Conservation (phyloP, 2,329 filamentous ascomycete genomes). For the Pochonia chlamydosporia region DNA sequence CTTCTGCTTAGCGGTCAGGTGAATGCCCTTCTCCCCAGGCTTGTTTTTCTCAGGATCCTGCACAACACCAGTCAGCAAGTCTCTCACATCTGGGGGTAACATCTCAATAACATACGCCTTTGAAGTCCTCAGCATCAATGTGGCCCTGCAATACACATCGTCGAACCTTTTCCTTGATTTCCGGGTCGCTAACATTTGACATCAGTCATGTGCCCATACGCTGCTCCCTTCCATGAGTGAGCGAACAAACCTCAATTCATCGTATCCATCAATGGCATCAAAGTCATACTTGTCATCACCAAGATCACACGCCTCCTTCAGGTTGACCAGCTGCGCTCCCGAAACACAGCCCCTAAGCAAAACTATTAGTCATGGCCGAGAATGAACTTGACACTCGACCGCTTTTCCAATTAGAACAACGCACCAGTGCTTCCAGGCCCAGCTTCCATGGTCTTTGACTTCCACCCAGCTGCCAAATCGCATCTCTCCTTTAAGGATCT, state of each 20-base stretch:
- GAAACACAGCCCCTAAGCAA: constrained; percentile 77
- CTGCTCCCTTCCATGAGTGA: background rate
- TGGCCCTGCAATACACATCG: constrained; percentile 70
- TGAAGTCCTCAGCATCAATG: constrained; percentile 82
- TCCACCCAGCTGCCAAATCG: constrained; percentile 71
- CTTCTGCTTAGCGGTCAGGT: constrained; percentile 33
- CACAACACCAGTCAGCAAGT: background rate
- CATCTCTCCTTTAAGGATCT: constrained; percentile 74
- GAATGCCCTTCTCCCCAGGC: constrained; percentile 61
- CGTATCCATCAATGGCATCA: constrained; percentile 71
- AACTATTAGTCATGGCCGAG: background rate
- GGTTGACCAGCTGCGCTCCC: constrained; percentile 62
- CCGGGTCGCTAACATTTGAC: constrained; percentile 37
- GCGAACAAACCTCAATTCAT: constrained; percentile 56
- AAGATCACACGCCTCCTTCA: constrained; percentile 50
- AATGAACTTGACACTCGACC: too few species aligned
- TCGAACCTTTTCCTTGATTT: constrained; percentile 67
- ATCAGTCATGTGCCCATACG: constrained; percentile 12
- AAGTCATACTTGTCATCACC: constrained; percentile 48
- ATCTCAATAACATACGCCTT: constrained; percentile 58
- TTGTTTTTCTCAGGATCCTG: constrained; percentile 72
- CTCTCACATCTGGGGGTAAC: background rate
- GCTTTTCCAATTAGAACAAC: background rate
- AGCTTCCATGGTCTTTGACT: constrained; percentile 55
- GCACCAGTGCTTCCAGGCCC: constrained; percentile 84